Percentiles rank a stretch among this genome's conserved stretches.
These are phyloP conservation scores for Trichoderma atroviride DNA, from an alignment of 2,329 filamentous ascomycete genomes.

Conservation along the genomic window DNA sequence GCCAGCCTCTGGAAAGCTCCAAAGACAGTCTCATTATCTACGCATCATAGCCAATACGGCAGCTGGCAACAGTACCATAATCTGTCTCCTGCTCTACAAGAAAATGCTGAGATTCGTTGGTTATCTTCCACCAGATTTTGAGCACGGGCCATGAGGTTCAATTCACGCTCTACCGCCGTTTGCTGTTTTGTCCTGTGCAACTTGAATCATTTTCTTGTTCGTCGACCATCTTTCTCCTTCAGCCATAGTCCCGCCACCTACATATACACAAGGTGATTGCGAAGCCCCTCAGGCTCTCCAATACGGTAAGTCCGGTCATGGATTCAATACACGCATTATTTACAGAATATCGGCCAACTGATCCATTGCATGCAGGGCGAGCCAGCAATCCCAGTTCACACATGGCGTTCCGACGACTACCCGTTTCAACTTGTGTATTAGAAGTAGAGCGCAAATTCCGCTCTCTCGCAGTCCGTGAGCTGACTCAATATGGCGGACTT, in stretches of 20 bases:
- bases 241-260: not conserved
- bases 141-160: not conserved
- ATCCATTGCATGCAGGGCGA: not conserved
- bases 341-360: not conserved
- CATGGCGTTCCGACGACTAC: constrained; percentile 7
- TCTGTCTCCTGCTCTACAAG: not conserved
- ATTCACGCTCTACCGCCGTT: not conserved
- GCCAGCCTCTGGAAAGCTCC: not conserved
- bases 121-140: not conserved
- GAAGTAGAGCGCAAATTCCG: constrained; percentile 9
- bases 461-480: not conserved
- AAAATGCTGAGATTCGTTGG: not conserved
- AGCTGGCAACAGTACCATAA: not conserved
- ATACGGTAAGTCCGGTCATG: not conserved
- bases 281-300: not conserved
- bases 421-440: not conserved
- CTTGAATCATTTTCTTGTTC: not conserved
- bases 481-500: not conserved
- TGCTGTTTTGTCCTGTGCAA: not conserved
- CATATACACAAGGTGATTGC: not conserved
- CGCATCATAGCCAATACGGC: not conserved
- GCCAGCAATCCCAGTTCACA: not conserved
- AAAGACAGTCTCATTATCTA: not conserved
- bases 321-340: not conserved
- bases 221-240: not conserved